Conservation (phyloP, 2,329 filamentous ascomycete genomes). For the Diaporthe vaccinii region DNA sequence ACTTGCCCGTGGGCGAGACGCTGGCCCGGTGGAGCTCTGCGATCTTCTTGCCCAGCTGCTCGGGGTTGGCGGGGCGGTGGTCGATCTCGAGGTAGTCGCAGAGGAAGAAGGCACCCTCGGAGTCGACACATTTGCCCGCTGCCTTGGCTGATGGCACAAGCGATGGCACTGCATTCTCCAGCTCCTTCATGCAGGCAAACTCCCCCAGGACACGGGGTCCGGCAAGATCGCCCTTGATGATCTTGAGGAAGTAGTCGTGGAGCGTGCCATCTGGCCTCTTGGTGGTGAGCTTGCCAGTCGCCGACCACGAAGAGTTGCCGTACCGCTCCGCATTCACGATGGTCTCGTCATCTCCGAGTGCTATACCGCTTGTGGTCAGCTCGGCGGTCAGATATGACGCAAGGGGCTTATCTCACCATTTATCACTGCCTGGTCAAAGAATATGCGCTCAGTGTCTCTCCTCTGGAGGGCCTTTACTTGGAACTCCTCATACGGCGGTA, state of each 20-base stretch:
- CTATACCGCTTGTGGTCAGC: background rate
- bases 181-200: constrained; percentile 49
- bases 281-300: constrained; percentile 46
- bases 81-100: constrained; percentile 51
- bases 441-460: constrained; percentile 32
- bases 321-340: constrained; percentile 45
- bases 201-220: constrained; percentile 42
- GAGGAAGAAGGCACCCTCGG: constrained; percentile 48
- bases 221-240: constrained; percentile 28
- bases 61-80: constrained; percentile 38
- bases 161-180: constrained; percentile 46
- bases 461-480: constrained; percentile 1
- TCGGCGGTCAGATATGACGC: background rate
- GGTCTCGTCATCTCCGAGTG: constrained; percentile 29
- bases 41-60: constrained; percentile 39
- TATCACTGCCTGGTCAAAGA: constrained; percentile 17
- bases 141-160: constrained; percentile 50
- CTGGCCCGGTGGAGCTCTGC: constrained; percentile 43
- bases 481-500: constrained; percentile 1
- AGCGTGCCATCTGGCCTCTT: constrained; percentile 42
- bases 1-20: constrained; percentile 49
- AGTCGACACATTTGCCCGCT: constrained; percentile 41
- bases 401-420: constrained; percentile 9
- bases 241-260: constrained; percentile 47
- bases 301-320: constrained; percentile 49